Conservation (phyloP, 306 rosid species). For the Urtica urens region DNA sequence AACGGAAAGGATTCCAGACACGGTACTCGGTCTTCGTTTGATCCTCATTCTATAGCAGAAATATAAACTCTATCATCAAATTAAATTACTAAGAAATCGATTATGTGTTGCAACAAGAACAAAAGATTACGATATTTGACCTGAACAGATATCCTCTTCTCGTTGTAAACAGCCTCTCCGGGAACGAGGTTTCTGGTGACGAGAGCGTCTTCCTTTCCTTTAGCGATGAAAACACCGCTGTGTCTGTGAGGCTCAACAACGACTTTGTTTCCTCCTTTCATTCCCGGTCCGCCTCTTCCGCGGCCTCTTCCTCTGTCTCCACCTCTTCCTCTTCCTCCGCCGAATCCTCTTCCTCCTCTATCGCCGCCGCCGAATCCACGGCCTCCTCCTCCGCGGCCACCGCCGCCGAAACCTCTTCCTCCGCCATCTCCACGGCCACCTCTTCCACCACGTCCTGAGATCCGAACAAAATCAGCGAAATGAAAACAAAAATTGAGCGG, state of each 20-base stretch:
- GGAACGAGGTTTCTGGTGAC: conserved; percentile 80
- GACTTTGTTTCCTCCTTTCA: conserved; percentile 44
- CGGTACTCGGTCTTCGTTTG: conserved; percentile 70
- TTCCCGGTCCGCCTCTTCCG: conserved; percentile 29
- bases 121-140: conserved; percentile 9
- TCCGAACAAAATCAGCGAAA: neutral
- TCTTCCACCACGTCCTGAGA: conserved; percentile 38
- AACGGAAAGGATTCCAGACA: conserved; percentile 90
- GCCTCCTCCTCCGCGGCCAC: conserved; percentile 20
- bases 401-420: conserved; percentile 28
- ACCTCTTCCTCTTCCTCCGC: conserved; percentile 20
- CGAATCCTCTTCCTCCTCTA: conserved; percentile 23
- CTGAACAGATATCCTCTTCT: conserved; percentile 74
- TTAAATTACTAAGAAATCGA: neutral
- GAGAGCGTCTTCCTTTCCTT: conserved; percentile 90
- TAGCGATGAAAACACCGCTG: conserved; percentile 74
- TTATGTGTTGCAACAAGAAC: neutral
- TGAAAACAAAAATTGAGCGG: neutral
- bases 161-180: conserved; percentile 87
- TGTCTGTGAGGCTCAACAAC: conserved; percentile 53
- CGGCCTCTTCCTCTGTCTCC: conserved; percentile 19
- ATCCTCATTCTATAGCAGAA: conserved; percentile 55
- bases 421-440: conserved; percentile 34
- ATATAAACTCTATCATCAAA: neutral
- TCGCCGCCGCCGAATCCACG: conserved; percentile 21